Evolutionary conservation across 352 stramenopile species (phyloP).

Genomic region (Pythium periplocum): DNA sequence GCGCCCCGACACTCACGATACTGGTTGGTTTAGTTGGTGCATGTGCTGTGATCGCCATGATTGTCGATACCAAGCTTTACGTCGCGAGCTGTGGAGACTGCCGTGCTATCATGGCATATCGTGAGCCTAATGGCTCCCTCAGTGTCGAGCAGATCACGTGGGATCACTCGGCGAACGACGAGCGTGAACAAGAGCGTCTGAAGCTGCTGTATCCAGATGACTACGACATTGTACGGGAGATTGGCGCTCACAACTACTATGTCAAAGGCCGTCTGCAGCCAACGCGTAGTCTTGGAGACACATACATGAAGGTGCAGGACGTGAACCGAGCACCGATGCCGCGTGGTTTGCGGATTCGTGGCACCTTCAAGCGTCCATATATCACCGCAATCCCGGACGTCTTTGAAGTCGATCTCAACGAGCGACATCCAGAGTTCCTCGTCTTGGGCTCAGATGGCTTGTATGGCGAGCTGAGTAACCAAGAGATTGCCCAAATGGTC

Average conservation of each 20-base stretch:
- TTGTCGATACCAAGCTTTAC: slow-evolving; percentile 49
- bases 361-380: slow-evolving; percentile 53
- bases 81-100: slow-evolving; percentile 64
- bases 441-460: slow-evolving; percentile 59
- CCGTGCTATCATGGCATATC: slow-evolving; percentile 60
- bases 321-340: slow-evolving; percentile 63
- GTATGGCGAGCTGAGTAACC: slow-evolving; percentile 56
- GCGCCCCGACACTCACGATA: too few species aligned
- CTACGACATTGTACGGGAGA: slow-evolving; percentile 66
- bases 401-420: slow-evolving; percentile 48
- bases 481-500: slow-evolving; percentile 54
- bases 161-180: slow-evolving; percentile 64
- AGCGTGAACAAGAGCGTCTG: slow-evolving; percentile 49
- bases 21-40: slow-evolving; percentile 27
- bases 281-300: slow-evolving; percentile 59
- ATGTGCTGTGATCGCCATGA: slow-evolving; percentile 49
- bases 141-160: slow-evolving; percentile 61
- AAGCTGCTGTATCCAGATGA: slow-evolving; percentile 51
- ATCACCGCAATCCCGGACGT: slow-evolving; percentile 62
- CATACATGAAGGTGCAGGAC: slow-evolving; percentile 75
- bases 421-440: slow-evolving; percentile 53
- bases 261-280: slow-evolving; percentile 67
- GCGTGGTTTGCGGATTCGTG: slow-evolving; percentile 44
- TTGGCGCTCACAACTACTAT: slow-evolving; percentile 61
- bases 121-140: slow-evolving; percentile 38